Conservation (phyloP, 371 early-diverging fungal species). For the Mortierella sp. region DNA sequence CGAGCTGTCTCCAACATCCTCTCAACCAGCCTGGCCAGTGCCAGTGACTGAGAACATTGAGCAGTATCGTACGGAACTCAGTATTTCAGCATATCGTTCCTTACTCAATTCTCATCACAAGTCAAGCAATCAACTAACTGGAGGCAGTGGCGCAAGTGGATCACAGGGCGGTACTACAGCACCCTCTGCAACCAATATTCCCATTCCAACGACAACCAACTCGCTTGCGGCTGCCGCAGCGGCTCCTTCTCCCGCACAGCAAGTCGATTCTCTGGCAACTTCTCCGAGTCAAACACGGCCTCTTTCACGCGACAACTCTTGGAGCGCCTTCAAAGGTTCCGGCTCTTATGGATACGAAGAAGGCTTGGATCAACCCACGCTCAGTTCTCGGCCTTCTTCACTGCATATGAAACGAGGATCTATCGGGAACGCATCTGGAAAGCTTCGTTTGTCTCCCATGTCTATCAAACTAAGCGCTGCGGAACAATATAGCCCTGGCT, state of each 20-base stretch:
- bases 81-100: slow-evolving; percentile 51
- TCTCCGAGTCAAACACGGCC: slow-evolving; percentile 21
- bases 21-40: slow-evolving; percentile 35
- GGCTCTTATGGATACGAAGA: slow-evolving; percentile 36
- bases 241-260: slow-evolving; percentile 7
- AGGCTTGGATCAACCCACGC: slow-evolving; percentile 8
- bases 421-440: slow-evolving; percentile 21
- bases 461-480: slow-evolving; percentile 33
- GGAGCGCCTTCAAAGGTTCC: slow-evolving; percentile 32
- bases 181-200: slow-evolving; percentile 7
- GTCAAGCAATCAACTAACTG: slow-evolving; percentile 7
- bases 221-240: not conserved
- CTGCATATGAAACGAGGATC: slow-evolving; percentile 38
- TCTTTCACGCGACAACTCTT: slow-evolving; percentile 25
- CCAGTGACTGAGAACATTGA: slow-evolving; percentile 43
- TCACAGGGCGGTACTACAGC: slow-evolving; percentile 15
- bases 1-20: slow-evolving; percentile 31
- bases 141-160: slow-evolving; percentile 13
- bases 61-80: slow-evolving; percentile 49
- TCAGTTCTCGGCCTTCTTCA: slow-evolving; percentile 15
- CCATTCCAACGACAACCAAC: slow-evolving; percentile 9
- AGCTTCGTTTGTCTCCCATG: slow-evolving; percentile 40
- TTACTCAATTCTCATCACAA: slow-evolving; percentile 42
- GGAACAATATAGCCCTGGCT: slow-evolving; percentile 37
- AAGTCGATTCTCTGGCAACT: not conserved